Conservation (phyloP, 1,284 basidiomycete species). For the Heterobasidion annosum region DNA sequence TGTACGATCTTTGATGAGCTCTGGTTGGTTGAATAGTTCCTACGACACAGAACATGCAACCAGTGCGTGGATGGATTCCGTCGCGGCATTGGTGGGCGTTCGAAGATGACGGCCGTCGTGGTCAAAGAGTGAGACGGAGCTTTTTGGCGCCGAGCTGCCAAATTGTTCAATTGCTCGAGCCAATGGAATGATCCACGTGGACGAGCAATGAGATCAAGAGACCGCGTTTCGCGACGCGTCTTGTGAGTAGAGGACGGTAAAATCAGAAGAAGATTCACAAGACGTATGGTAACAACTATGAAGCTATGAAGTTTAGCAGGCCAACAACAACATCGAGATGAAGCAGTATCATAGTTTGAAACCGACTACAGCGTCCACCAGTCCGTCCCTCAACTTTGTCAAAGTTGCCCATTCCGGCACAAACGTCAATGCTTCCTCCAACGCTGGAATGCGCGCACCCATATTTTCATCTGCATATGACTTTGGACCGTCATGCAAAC, state of each 20-base stretch:
- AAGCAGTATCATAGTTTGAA: constrained; percentile 29
- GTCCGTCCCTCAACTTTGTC: constrained; percentile 46
- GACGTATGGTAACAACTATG: neutral
- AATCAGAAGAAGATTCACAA: no score
- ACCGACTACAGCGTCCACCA: constrained; percentile 47
- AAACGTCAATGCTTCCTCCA: constrained; percentile 60
- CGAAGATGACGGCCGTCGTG: no score
- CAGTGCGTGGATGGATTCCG: neutral
- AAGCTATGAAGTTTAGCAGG: no score
- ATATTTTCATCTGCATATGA: constrained; percentile 7
- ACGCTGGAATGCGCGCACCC: constrained; percentile 52
- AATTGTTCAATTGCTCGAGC: no score
- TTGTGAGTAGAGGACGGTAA: no score
- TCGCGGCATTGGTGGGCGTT: no score
- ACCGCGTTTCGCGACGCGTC: no score
- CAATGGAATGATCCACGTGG: no score
- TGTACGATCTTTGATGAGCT: constrained; percentile 20
- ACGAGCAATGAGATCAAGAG: no score
- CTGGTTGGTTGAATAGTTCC: neutral
- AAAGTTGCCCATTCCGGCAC: constrained; percentile 61
- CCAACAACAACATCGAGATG: neutral
- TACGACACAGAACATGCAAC: neutral
- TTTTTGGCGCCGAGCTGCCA: no score
- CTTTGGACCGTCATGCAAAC: constrained; percentile 21
- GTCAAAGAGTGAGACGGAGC: no score